Percentiles rank a stretch among this genome's conserved stretches.
Evolutionary conservation across 2,329 filamentous ascomycete species (phyloP).

Genomic region (Neonectria ditissima): DNA sequence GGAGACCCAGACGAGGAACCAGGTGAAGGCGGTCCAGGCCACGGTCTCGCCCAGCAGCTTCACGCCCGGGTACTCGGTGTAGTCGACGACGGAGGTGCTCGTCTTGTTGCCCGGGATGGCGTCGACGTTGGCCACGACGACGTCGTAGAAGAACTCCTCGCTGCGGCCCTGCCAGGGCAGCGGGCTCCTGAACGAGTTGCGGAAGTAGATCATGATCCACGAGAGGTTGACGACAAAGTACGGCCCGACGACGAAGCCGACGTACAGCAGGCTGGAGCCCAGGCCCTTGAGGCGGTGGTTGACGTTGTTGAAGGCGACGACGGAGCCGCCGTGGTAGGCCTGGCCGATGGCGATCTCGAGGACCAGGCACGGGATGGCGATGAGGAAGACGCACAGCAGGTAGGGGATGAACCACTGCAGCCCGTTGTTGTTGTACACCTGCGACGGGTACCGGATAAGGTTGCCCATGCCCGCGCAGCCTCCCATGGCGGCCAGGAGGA

Average conservation of each 20-base stretch:
- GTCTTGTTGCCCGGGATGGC: conserved; percentile 55
- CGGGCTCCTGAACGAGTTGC: conserved; percentile 65
- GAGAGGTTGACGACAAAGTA: conserved; percentile 68
- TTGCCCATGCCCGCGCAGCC: conserved; percentile 70
- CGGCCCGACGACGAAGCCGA: conserved; percentile 66
- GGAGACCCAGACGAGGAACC: conserved; percentile 70
- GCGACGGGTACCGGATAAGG: conserved; percentile 67
- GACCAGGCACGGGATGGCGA: conserved; percentile 67
- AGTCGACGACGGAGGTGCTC: conserved; percentile 54
- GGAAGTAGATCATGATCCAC: conserved; percentile 58
- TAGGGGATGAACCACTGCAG: conserved; percentile 72
- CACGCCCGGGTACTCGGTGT: conserved; percentile 60
- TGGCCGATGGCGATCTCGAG: conserved; percentile 78
- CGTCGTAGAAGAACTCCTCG: conserved; percentile 63
- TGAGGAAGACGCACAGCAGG: conserved; percentile 64
- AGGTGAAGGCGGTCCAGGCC: conserved; percentile 68
- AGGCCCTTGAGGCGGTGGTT: conserved; percentile 65
- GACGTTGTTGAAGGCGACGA: conserved; percentile 66
- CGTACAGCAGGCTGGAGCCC: conserved; percentile 63
- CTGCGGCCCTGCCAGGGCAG: conserved; percentile 65
- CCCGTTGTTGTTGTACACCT: conserved; percentile 70
- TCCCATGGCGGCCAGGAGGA: conserved; percentile 69
- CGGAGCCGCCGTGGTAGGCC: conserved; percentile 66
- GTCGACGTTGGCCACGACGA: conserved; percentile 62
- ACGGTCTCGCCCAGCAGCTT: conserved; percentile 66